Evolutionary conservation across 768 basidiomycete genomes (phyloP), one percentile per base, ranked within the genome.

Genomic region (Gelatoporia subvermispora): DNA sequence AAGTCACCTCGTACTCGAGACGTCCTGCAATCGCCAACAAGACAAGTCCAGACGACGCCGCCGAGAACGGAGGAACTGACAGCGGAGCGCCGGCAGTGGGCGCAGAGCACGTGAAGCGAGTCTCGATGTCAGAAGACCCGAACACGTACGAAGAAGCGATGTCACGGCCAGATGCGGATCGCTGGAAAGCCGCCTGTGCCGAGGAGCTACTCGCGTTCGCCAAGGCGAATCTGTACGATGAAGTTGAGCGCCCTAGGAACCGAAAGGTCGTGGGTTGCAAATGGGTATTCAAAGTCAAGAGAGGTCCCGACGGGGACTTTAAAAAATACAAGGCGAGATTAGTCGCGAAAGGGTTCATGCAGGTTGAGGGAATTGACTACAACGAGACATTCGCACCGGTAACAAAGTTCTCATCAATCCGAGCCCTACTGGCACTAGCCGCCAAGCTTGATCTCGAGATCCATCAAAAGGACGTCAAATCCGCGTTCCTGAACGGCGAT

Each of bases 401-500:
- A n/a, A n/a, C n/a, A n/a, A n/a, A 59, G 48, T 18, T 41, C 65
- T 0, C 65, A 64, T 53, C 54, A 34, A 47, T 60, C 28, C 49
- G 51, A 3, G 34, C 39, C 0, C 36, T 70, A 11, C 58, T 78
- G 2, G 66, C 72, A 2, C 37, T 74, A 16, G 71, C 73, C 0
- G 70, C 72, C 0, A 5, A 45, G 0, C 40, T 66, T 8, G 52
- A 65, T 22, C 67, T 68, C 49, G 59, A 74, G 4, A 39, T 78
- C 4, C 54, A 71, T 17, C 62, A 63, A 41, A 57, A 76, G 8
- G 72, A 81, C 53, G 65, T 78, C 16, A 71, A 70, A 25, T 60
- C 60, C 0, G 72, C 71, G 0, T 77, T 68, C 53, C 64, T 78
- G 0, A 72, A 67, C 46, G 60, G 65, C 2, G 56, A 67, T 21